Base-by-base conservation (phyloP, 176 grass and related monocot species). In the Zea mays region DNA sequence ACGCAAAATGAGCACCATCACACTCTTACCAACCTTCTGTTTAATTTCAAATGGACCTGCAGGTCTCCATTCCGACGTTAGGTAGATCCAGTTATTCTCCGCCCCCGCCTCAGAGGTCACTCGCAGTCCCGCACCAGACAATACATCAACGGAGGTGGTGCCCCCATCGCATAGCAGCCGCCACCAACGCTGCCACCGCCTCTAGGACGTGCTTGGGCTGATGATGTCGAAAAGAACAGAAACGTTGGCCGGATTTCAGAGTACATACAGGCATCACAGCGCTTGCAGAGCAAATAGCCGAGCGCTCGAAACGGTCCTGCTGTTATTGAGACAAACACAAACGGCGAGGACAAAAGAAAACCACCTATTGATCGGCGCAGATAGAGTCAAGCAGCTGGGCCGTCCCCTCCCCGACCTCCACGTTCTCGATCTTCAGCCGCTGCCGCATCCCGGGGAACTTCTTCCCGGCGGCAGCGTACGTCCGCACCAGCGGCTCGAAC, bases 391-490 rank as follows among this genome's bases (percentile, higher is more conserved):
- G 75, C 86, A 98, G 54, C 75, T 69, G 72, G 27, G 78, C 69
- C 1, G 63, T 79, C 12, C 65, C 83, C 67, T 88, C 81, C 15
- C 87, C 71, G 6, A 94, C 65, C 27, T 80, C 71, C 56, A 92
- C 85, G 2, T 94, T 86, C 74, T 94, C 89, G 1, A 98, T 88
- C 81, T 90, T 94, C 34, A 98, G 82, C 11, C 96, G 91, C 19
- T 75, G 86, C 7, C 86, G 84, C 87, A 94, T 94, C 21, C 92
- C 89, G 0, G 89, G 89, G 74, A 86, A 71, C 65, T 87, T 98
- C 80, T 90, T 98, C 40, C 74, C 85, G 11, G 96, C 87, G 7
- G 82, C 81, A 0, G 76, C 92, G 14, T 98, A 98, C 0, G 80
- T 91, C 44, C 73, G 83, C 54, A 95, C 16, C 65, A 98, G 75